Evolutionary conservation across 345 rosid genomes (phyloP).

Genomic region (Salix suchowensis): DNA sequence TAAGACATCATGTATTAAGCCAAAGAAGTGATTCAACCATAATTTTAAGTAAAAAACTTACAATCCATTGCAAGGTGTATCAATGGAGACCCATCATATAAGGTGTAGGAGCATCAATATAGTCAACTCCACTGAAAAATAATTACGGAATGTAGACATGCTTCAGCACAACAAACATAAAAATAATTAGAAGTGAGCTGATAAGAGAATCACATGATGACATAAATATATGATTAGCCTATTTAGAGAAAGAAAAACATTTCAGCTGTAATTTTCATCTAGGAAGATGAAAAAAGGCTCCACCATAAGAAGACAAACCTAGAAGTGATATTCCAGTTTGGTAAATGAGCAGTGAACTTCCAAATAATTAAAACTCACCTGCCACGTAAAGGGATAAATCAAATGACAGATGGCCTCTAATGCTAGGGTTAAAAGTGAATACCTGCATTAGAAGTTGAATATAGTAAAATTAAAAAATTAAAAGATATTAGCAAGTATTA

Average conservation of each 20-base stretch:
- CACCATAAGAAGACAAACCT: neutral
- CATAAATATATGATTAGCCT: too few relatives aligned
- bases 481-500: too few relatives aligned
- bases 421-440: too few relatives aligned
- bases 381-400: conserved; percentile 96
- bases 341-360: neutral
- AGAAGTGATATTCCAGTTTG: neutral
- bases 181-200: too few relatives aligned
- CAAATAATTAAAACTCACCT: conserved; percentile 40
- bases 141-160: conserved; percentile 98
- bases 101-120: conserved; percentile 97
- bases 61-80: conserved; percentile 86
- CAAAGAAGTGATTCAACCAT: too few relatives aligned
- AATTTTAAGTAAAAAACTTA: conserved; percentile 42
- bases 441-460: too few relatives aligned
- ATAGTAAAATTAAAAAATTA: too few relatives aligned
- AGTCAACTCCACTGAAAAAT: conserved; percentile 99
- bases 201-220: too few relatives aligned
- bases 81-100: conserved; percentile 99
- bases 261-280: too few relatives aligned
- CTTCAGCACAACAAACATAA: conserved; percentile 50
- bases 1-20: too few relatives aligned
- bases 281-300: neutral
- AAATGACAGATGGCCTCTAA: conserved; percentile 85
- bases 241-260: too few relatives aligned